Evolutionary conservation across 73 alveolate genomes (phyloP), one percentile per base, ranked within the genome.

Genomic region (Uronychia setigera): DNA sequence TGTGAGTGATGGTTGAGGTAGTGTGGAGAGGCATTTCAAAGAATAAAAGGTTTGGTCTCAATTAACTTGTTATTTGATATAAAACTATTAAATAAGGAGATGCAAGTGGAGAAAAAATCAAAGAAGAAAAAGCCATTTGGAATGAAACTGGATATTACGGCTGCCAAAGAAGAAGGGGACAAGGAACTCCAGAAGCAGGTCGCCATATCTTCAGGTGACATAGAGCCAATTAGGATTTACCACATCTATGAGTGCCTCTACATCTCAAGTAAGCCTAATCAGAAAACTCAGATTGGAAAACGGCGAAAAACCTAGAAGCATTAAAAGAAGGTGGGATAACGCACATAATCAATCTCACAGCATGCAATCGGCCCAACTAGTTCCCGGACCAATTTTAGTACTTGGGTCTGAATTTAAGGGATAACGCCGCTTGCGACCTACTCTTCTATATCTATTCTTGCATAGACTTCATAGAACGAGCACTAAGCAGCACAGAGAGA

Each of bases 211-310:
- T 5, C n/a, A 19, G 67, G 19, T 11, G 67, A 46, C 67, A 11
- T 19, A 46, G 67, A 46, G n/a, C 67, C 67, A 11, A 46, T 46
- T 19, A 46, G 19, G 19, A 5, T 76, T 25, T 76, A 35, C 32
- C 46, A 29, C 59, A 76, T 76, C 5, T 26, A 31, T 1, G 35
- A 76, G 29, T 5, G 32, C 81, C 25, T 76, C 46, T 76, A 76
- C 81, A 76, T 76, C 58, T 76, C 81, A 29, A 76, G 81, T 76
- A 76, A 30, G 81, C 9, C 32, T 32, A 25, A 29, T 76, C 9
- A 35, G 5, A 9, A 26, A 25, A 5, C 81, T 28, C 5, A 76
- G 81, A 76, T 31, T 35, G 29, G 28, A 28, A 30, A 76, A 76
- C 58, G 25, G 81, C 81, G 25, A 25, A 5, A 30, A 29, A 25